Percentiles rank a stretch among this genome's conserved stretches.
Evolutionary conservation across 768 basidiomycete genomes (phyloP).

Genomic region (Amanita pallidorosea): DNA sequence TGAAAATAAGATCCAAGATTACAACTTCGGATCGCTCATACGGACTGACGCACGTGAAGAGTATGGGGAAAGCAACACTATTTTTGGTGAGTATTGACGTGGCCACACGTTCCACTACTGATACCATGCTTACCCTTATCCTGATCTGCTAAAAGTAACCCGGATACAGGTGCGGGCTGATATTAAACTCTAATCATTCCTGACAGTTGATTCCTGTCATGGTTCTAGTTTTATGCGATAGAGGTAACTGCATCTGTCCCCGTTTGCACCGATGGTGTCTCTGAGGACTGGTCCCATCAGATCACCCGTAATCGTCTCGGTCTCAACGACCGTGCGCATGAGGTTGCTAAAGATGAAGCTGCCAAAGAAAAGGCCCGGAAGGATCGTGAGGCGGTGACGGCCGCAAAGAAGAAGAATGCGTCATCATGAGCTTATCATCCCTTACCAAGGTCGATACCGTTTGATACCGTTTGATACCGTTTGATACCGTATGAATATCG

Average conservation of each 20-base stretch:
- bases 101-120: neutral
- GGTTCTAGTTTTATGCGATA: slow-evolving; percentile 75
- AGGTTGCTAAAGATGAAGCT: slow-evolving; percentile 67
- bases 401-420: neutral
- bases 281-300: slow-evolving; percentile 23
- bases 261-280: neutral
- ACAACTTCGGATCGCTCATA: slow-evolving; percentile 95
- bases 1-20: slow-evolving; percentile 84
- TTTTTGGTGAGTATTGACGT: slow-evolving; percentile 57
- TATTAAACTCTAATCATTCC: slow-evolving; percentile 1
- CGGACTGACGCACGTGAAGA: slow-evolving; percentile 69
- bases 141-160: slow-evolving; percentile 2
- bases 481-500: neutral
- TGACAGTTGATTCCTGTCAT: slow-evolving; percentile 6
- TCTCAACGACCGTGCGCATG: slow-evolving; percentile 80
- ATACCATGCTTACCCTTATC: neutral
- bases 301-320: slow-evolving; percentile 88
- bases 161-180: slow-evolving; percentile 6
- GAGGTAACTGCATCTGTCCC: slow-evolving; percentile 39
- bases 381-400: slow-evolving; percentile 23
- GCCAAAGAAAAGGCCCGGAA: slow-evolving; percentile 53
- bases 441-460: neutral
- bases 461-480: neutral
- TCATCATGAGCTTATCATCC: neutral
- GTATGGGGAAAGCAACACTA: slow-evolving; percentile 87